Evolutionary conservation across 2,329 filamentous ascomycete genomes (phyloP).

Genomic region (Basipetospora sp.): DNA sequence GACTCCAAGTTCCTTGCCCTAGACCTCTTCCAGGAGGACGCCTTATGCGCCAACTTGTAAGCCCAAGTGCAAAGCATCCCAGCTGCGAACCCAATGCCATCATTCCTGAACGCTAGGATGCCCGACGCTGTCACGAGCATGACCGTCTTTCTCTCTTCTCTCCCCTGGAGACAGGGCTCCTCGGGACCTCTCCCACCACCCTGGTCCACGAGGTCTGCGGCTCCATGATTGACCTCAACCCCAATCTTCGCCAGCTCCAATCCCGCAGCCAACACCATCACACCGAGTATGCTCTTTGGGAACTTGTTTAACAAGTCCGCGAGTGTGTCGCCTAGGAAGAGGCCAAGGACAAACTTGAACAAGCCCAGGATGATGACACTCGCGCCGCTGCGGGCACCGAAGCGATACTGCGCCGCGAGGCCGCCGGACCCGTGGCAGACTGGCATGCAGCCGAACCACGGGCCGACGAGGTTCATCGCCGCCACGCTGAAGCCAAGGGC

Average conservation of each 20-base stretch:
- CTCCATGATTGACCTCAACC: constrained; percentile 64
- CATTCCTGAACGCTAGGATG: constrained; percentile 75
- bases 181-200: constrained; percentile 10
- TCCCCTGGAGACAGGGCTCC: constrained; percentile 44
- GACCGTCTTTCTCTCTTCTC: constrained; percentile 65
- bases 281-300: constrained; percentile 60
- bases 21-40: constrained; percentile 13
- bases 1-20: neutral
- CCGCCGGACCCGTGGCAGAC: constrained; percentile 88
- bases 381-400: constrained; percentile 76
- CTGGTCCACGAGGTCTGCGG: constrained; percentile 40
- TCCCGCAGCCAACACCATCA: constrained; percentile 83
- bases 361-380: constrained; percentile 67
- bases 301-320: constrained; percentile 56
- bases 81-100: constrained; percentile 71
- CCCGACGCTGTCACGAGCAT: constrained; percentile 80
- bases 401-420: constrained; percentile 77
- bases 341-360: constrained; percentile 60
- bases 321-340: constrained; percentile 62
- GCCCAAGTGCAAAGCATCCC: constrained; percentile 68
- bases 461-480: constrained; percentile 67
- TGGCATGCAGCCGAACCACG: constrained; percentile 91
- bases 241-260: constrained; percentile 77
- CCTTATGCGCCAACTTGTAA: constrained; percentile 35
- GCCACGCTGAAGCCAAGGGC: constrained; percentile 69